Conservation (phyloP, 768 basidiomycete genomes). For the Amanita inopinata region DNA sequence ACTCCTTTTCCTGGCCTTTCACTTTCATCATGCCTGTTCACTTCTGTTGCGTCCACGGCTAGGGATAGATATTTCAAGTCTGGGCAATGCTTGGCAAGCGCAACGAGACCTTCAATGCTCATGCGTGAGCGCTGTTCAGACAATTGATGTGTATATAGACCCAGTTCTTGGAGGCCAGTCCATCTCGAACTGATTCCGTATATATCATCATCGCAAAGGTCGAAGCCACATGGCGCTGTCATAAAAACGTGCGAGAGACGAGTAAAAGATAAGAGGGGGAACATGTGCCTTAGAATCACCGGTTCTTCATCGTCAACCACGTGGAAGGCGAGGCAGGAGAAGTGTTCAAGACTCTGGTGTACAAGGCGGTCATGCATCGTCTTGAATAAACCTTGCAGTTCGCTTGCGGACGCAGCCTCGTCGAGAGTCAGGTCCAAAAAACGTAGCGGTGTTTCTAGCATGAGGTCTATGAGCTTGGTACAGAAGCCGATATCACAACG, state of each 20-base stretch:
- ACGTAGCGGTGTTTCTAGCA: no score
- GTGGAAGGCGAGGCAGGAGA: no score
- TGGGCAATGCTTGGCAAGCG: background rate
- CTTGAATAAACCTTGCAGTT: no score
- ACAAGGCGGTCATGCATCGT: no score
- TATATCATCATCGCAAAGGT: background rate
- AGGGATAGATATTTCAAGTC: background rate
- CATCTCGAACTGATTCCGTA: background rate
- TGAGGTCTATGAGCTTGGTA: no score
- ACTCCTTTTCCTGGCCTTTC: background rate
- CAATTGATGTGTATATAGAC: background rate
- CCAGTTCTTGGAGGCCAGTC: background rate
- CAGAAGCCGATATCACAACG: no score
- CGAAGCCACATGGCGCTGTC: background rate
- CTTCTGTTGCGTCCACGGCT: background rate
- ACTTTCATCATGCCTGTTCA: no score
- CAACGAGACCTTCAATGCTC: background rate
- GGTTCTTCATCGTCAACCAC: no score
- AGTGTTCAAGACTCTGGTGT: no score
- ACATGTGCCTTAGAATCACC: no score
- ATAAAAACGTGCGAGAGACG: background rate
- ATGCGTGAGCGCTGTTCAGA: background rate
- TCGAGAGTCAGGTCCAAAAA: no score
- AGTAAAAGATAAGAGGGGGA: constrained; percentile 2
- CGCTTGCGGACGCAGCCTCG: no score